Conservation (phyloP, 441 rosid species). For the Cnidoscolus chayamansa region DNA sequence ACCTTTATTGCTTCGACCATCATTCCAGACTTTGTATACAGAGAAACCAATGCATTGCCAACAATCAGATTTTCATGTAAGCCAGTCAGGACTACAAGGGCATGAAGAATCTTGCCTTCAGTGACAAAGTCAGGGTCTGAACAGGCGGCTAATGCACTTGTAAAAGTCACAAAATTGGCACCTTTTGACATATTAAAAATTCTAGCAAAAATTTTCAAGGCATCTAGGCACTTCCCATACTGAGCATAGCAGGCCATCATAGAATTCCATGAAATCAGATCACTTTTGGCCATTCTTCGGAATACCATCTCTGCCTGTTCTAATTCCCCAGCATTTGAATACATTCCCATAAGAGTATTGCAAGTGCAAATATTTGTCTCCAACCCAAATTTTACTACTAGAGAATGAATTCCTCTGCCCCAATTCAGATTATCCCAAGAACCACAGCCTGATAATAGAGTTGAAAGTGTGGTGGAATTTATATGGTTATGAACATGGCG, state of each 20-base stretch:
- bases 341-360: conserved; percentile 74
- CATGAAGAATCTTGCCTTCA: conserved; percentile 67
- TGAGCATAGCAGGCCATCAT: conserved; percentile 57
- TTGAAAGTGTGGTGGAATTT: conserved; percentile 63
- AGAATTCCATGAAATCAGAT: conserved; percentile 77
- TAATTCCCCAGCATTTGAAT: conserved; percentile 53
- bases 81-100: conserved; percentile 49
- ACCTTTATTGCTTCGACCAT: conserved; percentile 52
- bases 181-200: conserved; percentile 40
- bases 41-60: conserved; percentile 62
- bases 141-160: conserved; percentile 71
- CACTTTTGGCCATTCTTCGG: conserved; percentile 56
- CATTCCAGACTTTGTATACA: conserved; percentile 60
- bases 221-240: conserved; percentile 53
- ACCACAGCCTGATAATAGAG: conserved; percentile 54
- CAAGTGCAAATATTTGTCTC: conserved; percentile 46
- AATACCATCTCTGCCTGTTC: conserved; percentile 65
- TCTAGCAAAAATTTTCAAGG: conserved; percentile 41
- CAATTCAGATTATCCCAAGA: conserved; percentile 56
- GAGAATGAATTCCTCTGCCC: conserved; percentile 72
- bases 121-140: conserved; percentile 39
- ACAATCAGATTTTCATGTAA: conserved; percentile 53
- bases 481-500: conserved; percentile 43
- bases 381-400: conserved; percentile 56
- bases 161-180: conserved; percentile 61